phyloP scores from a whole-genome alignment of 23 red algal genomes.

The Gracilaria gracilis region DNA sequence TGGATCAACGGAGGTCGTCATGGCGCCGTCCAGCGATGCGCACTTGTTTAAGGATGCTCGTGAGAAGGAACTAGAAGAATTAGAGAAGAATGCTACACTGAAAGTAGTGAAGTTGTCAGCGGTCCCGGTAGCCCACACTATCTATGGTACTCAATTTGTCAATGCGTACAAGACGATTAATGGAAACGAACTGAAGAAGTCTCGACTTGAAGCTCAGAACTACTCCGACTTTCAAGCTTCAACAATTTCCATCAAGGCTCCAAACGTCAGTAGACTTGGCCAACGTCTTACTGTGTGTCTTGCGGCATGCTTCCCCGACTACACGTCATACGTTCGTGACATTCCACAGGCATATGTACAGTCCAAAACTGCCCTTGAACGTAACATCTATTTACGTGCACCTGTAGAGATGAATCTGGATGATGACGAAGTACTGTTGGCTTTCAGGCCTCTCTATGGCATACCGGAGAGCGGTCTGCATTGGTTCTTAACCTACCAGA shows the following conservation, averaged over 20 bases:
- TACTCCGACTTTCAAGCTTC: neutral
- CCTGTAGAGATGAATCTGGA: slow-evolving; percentile 9
- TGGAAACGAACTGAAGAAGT: neutral
- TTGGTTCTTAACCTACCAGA: slow-evolving; percentile 36
- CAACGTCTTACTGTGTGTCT: slow-evolving; percentile 17
- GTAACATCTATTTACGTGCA: neutral
- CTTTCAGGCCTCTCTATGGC: slow-evolving; percentile 27
- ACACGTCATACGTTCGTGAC: slow-evolving; percentile 4
- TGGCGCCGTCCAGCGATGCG: neutral
- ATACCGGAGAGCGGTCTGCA: slow-evolving; percentile 15
- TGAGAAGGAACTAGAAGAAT: neutral
- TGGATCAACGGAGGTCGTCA: slow-evolving; percentile 19
- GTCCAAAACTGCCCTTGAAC: slow-evolving; percentile 14
- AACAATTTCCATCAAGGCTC: slow-evolving; percentile 28
- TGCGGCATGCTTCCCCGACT: neutral
- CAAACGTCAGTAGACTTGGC: slow-evolving; percentile 6
- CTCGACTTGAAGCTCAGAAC: slow-evolving; percentile 56
- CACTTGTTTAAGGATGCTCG: neutral
- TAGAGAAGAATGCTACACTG: neutral
- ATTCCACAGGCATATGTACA: slow-evolving; percentile 50
- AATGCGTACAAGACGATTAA: slow-evolving; percentile 5
- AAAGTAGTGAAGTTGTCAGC: neutral
- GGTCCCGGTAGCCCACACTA: neutral
- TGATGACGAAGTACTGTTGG: neutral
- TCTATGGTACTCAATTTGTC: slow-evolving; percentile 22